Percentiles rank a stretch among this genome's conserved stretches.
Conservation (phyloP, 2,329 filamentous ascomycete genomes). For the Fusarium incarnatum region DNA sequence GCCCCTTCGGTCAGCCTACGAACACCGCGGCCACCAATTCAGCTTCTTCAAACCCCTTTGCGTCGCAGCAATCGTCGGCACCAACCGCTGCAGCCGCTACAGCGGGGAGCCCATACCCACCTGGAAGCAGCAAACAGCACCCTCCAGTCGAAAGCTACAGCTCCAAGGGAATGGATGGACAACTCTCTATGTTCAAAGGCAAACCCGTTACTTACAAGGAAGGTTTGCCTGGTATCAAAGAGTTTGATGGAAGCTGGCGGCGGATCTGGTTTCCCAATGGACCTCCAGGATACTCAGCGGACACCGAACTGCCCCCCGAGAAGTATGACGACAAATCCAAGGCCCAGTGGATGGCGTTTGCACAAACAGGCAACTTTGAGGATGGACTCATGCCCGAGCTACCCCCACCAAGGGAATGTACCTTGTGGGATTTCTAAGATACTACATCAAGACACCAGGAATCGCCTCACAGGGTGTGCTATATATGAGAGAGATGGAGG, state of each 20-base stretch:
- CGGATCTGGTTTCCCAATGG: constrained; percentile 81
- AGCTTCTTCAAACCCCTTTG: constrained; percentile 45
- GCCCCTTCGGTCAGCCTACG: constrained; percentile 46
- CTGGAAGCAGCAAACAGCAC: constrained; percentile 58
- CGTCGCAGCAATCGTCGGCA: constrained; percentile 21
- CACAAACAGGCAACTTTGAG: constrained; percentile 74
- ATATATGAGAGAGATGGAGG: constrained; percentile 68
- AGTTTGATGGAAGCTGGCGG: constrained; percentile 66
- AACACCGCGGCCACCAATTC: constrained; percentile 14
- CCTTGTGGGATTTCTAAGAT: constrained; percentile 75
- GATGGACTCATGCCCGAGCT: constrained; percentile 79
- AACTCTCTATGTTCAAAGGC: constrained; percentile 71
- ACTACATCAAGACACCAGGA: background rate
- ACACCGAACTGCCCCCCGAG: constrained; percentile 70
- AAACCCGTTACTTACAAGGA: constrained; percentile 70
- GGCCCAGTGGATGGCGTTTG: constrained; percentile 73
- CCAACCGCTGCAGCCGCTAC: constrained; percentile 23
- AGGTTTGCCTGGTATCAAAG: constrained; percentile 61
- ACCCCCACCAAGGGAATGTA: constrained; percentile 82
- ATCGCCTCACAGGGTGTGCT: constrained; percentile 58
- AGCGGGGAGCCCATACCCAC: constrained; percentile 57
- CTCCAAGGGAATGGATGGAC: constrained; percentile 56
- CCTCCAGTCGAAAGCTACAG: constrained; percentile 59
- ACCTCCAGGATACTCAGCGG: constrained; percentile 70
- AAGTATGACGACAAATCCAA: constrained; percentile 70